Percentiles rank a stretch among this genome's conserved stretches.
These are phyloP conservation scores for Ceratocystis alfenasii DNA, from an alignment of 2,329 filamentous ascomycete species.

Conservation along the genomic window DNA sequence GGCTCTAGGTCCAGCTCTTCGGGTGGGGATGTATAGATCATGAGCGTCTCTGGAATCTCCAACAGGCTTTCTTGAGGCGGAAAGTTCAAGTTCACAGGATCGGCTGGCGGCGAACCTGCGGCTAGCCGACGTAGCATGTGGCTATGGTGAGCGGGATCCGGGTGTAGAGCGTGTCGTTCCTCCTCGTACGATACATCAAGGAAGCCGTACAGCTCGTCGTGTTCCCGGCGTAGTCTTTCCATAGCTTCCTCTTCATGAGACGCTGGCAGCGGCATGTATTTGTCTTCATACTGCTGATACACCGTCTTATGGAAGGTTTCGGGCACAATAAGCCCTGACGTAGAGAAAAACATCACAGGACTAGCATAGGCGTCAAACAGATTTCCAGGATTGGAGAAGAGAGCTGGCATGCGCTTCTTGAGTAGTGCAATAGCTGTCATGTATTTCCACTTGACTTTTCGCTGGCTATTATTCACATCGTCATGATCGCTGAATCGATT, in stretches of 20 bases:
- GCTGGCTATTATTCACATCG: not conserved
- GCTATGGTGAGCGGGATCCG: constrained; percentile 13
- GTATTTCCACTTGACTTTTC: not conserved
- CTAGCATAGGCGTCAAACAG: constrained; percentile 51
- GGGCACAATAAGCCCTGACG: constrained; percentile 37
- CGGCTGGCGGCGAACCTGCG: constrained; percentile 24
- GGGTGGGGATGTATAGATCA: constrained; percentile 41
- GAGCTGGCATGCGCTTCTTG: constrained; percentile 27
- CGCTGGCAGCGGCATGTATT: not conserved
- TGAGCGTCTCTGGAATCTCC: constrained; percentile 38
- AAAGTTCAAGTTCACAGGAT: constrained; percentile 36
- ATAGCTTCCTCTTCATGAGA: constrained; percentile 6
- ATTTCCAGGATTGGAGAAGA: constrained; percentile 40
- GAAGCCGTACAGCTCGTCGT: not conserved
- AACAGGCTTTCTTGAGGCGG: constrained; percentile 39
- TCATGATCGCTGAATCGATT: constrained; percentile 26
- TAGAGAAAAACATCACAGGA: constrained; percentile 47
- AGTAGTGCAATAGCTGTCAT: not conserved
- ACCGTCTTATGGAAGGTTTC: constrained; percentile 32
- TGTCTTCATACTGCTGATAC: constrained; percentile 14
- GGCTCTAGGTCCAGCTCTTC: constrained; percentile 30
- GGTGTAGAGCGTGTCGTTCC: constrained; percentile 7
- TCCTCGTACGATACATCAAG: constrained; percentile 22
- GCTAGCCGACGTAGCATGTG: constrained; percentile 11
- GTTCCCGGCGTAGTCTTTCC: not conserved